A percentile compares a stretch with the other conserved stretches of the same genome.
These are phyloP conservation scores for Neocucurbitaria cava DNA, from an alignment of 2,329 filamentous ascomycete genomes.

Conservation along the genomic window DNA sequence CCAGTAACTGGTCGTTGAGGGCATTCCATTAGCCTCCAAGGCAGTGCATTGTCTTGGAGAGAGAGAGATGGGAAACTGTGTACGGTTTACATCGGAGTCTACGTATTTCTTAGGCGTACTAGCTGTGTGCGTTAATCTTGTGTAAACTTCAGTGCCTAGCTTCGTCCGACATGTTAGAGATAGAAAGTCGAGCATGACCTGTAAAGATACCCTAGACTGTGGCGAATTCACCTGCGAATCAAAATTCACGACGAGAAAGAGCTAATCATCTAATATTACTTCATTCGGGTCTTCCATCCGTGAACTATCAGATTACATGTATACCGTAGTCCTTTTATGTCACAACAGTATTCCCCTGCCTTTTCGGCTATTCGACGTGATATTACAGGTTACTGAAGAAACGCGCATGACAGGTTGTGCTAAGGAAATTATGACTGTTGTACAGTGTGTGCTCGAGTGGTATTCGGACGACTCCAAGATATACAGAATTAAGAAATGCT, in stretches of 20 bases:
- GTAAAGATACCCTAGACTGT: background rate
- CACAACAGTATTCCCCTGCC: background rate
- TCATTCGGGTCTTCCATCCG: background rate
- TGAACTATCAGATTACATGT: background rate
- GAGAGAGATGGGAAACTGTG: background rate
- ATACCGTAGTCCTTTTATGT: background rate
- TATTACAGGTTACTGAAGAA: background rate
- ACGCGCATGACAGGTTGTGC: background rate
- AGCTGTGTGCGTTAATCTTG: background rate
- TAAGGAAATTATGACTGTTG: background rate
- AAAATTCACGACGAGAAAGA: too few relatives aligned
- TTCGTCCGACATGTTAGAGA: background rate
- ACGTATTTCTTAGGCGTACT: background rate
- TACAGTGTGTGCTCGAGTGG: background rate
- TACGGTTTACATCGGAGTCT: too few relatives aligned
- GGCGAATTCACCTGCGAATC: too few relatives aligned
- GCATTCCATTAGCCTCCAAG: background rate
- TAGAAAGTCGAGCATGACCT: too few relatives aligned
- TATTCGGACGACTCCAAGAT: background rate
- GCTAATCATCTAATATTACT: background rate
- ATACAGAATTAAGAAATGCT: slow-evolving; percentile 11
- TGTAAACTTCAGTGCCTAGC: background rate
- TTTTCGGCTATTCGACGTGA: background rate
- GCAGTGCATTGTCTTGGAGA: background rate
- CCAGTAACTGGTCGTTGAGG: background rate